Base-by-base conservation (phyloP, 1,284 basidiomycete genomes). In the Pseudozyma hubeiensis region DNA sequence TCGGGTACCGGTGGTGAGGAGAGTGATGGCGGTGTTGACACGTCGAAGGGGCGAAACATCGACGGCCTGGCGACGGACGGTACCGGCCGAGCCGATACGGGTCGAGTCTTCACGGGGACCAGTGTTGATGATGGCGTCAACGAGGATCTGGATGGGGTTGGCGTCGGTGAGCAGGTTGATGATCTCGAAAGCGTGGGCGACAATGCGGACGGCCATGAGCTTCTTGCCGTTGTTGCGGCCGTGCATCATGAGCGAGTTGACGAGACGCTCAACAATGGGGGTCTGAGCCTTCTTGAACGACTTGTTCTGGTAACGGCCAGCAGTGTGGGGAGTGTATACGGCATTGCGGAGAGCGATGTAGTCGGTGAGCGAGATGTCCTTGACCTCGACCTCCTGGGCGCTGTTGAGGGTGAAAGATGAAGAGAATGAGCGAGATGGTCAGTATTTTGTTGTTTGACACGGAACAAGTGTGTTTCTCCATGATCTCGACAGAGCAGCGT, bases 221-320 rank as follows among this genome's bases (percentile, higher is more conserved):
- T 99, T 99, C 90, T 99, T 99, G 86, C 97, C 97, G 89, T 97
- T 99, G 92, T 99, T 99, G 87, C 97, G 94, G 80, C 97, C 97
- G 89, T 99, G 97, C 96, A 99, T 99, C 97, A 99, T 84, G 64
- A 83, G 77, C 93, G 92, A 92, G 90, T 98, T 96, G 78, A 99
- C 96, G 81, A 99, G 89, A 85, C 96, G 94, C 88, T 99, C 96
- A 82, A 99, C 97, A 86, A 99, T 97, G 85, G 97, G 97, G 96
- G 99, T 99, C 87, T 97, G 93, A 19, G 94, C 94, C 91, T 99
- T 99, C 90, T 96, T 97, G 91, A 99, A 99, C 87, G 97, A 94
- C 89, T 98, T 98, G 90, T 94, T 94, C 85, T 95, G 93, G 87
- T 98, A 99, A 87, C 97, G 94, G 81, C 97, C 97, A 81, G 96